Evolutionary conservation across 148 eudicot species (phyloP), one percentile per base, ranked within the genome.

Genomic region (Oxyria digyna): DNA sequence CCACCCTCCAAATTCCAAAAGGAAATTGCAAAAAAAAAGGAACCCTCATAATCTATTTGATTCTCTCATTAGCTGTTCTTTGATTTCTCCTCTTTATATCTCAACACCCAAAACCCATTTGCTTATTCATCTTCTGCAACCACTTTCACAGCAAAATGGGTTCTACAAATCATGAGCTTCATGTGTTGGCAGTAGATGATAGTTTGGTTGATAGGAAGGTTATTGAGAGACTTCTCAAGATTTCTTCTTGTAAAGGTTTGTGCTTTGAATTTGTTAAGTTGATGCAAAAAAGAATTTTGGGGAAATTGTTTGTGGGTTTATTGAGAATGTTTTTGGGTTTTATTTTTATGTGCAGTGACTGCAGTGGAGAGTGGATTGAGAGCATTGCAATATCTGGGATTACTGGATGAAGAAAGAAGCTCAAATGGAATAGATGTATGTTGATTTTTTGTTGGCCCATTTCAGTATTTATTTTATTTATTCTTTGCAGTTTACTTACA

Each of bases 101-200:
- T 29, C 27, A 11, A 59, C 29, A 20, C 6, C 8, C 26, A 29
- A 57, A 59, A 6, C 65, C 63, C 63, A 55, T 55, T 55, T 42
- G 3, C 49, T 3, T 11, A 1, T 21, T 1, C 14, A 9, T 9
- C 31, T 27, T 27, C 8, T 14, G 12, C 18, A 14, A 3, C n/a
- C 27, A 14, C 18, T 29, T 59, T 15, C 38, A 29, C 12, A 29
- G 65, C 2, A 38, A 29, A 14, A 59, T 59, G 65, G 37, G 37
- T 59, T 24, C 62, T 24, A 0, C 62, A 6, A 41, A 18, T 17
- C 67, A 67, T 9, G 84, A 82, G 65, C 72, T 85, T 26, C 87
- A 83, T 72, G 89, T 85, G 38, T 83, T 85, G 18, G 89, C 89
- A 54, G 89, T 85, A 1, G 89, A 85, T 67, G 89, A 85, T 42